Evolutionary conservation across 163 green algal genomes (phyloP), one percentile per base, ranked within the genome.

Genomic region (Volvox carteri): DNA sequence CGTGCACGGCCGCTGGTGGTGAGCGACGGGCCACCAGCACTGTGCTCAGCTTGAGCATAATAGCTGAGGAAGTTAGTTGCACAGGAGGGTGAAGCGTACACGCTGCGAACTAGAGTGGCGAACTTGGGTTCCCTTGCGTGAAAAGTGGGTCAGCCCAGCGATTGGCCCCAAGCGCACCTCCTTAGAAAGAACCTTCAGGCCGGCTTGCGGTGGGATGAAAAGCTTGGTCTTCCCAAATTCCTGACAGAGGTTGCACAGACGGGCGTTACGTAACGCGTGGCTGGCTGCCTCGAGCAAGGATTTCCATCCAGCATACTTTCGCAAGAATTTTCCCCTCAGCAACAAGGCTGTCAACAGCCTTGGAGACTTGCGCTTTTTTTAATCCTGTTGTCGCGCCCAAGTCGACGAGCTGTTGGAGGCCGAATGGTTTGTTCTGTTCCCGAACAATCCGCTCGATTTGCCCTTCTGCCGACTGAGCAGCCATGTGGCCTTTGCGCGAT

Each of bases 171-270:
- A 41, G n/a, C 80, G 28, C 9, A 92, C 90, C 85, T 97, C 93
- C 12, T 95, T 94, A 1, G 86, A 87, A 1, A 97, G 74, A 0
- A 95, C 92, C 18, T 89, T 87, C 16, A 93, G 58, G 14, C 90
- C 90, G 6, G 93, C 80, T 86, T 98, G 96, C 7, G 86, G 73
- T 1, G 96, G 91, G 37, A 96, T 88, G 90, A 96, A 98, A 9
- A 98, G 93, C 85, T 97, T 98, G 23, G 94, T 96, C 89, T 98
- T 98, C 19, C 97, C 96, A 93, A 98, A 98, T 75, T 97, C 96
- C 95, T 97, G 92, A 70, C 5, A 41, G 5, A 25, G 28, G 19
- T 19, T 65, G 54, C 8, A 65, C n/a, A n/a, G n/a, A n/a, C n/a
- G n/a, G n/a, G n/a, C n/a, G n/a, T n/a, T n/a, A n/a, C n/a, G n/a